A percentile compares a stretch with the other conserved stretches of the same genome.
Conservation (phyloP, 2,329 filamentous ascomycete genomes). For the Alternaria metachromatica region DNA sequence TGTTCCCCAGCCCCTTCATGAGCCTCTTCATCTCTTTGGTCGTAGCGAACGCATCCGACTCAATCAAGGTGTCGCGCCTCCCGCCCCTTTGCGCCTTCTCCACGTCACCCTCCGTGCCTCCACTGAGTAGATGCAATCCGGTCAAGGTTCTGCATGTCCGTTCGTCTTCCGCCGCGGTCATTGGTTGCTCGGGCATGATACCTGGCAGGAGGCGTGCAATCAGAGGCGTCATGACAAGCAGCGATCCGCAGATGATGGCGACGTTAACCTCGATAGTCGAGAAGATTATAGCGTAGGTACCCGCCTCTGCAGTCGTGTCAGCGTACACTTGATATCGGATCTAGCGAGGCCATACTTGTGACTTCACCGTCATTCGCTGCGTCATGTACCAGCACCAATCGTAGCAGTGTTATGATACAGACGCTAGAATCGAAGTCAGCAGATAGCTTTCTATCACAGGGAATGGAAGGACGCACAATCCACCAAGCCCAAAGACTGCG, state of each 20-base stretch:
- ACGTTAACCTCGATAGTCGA: conserved; percentile 53
- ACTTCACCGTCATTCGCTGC: conserved; percentile 24
- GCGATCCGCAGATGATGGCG: conserved; percentile 54
- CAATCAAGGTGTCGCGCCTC: conserved; percentile 18
- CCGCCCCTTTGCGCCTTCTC: conserved; percentile 1
- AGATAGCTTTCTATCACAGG: too few relatives aligned
- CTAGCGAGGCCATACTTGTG: conserved; percentile 27
- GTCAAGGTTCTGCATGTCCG: conserved; percentile 19
- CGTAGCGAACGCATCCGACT: neutral
- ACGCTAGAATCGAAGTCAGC: conserved; percentile 22
- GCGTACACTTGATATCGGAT: neutral
- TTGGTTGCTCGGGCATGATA: conserved; percentile 27
- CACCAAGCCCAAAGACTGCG: conserved; percentile 47
- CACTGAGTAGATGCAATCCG: conserved; percentile 15
- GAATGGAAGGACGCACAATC: conserved; percentile 36
- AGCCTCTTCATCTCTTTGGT: neutral
- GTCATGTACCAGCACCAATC: conserved; percentile 33
- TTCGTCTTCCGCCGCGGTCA: conserved; percentile 23
- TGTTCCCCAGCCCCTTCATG: neutral
- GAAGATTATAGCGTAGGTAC: conserved; percentile 51
- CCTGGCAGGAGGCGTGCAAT: conserved; percentile 45
- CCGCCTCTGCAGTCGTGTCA: conserved; percentile 35
- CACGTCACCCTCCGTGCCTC: conserved; percentile 9
- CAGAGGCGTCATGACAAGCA: conserved; percentile 53
- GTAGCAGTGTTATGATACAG: conserved; percentile 39